A percentile compares a stretch with the other conserved stretches of the same genome.
These are phyloP conservation scores for Massariosphaeria phaeospora DNA, from an alignment of 495 filamentous ascomycete species.

Conservation along the genomic window DNA sequence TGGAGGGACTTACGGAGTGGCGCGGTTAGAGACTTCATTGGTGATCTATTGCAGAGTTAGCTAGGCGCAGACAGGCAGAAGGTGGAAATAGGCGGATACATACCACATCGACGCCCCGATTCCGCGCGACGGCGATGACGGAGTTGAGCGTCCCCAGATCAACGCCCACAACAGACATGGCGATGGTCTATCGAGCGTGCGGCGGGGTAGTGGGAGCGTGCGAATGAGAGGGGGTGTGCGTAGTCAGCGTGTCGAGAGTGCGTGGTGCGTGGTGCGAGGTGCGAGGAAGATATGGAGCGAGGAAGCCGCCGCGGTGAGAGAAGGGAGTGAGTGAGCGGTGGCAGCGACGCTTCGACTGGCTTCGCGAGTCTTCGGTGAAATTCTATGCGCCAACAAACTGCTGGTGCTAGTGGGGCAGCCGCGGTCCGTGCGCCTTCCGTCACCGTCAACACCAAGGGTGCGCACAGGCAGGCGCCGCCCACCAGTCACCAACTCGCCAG, in stretches of 20 bases:
- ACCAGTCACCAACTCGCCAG: too few species aligned
- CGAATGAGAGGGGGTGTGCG: background rate
- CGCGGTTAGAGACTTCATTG: constrained; percentile 98
- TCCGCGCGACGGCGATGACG: constrained; percentile 93
- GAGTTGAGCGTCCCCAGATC: constrained; percentile 98
- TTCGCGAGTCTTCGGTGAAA: too few species aligned
- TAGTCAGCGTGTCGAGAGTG: background rate
- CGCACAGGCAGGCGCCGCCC: too few species aligned
- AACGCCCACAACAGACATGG: constrained; percentile 76
- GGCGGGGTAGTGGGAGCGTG: constrained; percentile 13
- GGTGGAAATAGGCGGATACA: constrained; percentile 42
- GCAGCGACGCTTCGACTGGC: too few species aligned
- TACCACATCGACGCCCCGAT: constrained; percentile 99
- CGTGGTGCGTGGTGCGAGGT: background rate
- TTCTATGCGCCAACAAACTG: too few species aligned
- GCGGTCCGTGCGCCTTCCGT: too few species aligned
- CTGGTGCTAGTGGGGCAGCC: too few species aligned
- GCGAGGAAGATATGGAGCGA: too few species aligned
- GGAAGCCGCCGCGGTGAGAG: too few species aligned
- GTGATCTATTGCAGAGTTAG: constrained; percentile 62
- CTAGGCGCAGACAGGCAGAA: background rate
- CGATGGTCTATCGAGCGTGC: constrained; percentile 11
- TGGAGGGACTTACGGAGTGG: constrained; percentile 74
- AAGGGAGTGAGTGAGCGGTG: too few species aligned
- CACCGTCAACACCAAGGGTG: too few species aligned